These are phyloP conservation scores for Psilocybe cubensis DNA, from an alignment of 768 basidiomycete species.

Conservation along the genomic window DNA sequence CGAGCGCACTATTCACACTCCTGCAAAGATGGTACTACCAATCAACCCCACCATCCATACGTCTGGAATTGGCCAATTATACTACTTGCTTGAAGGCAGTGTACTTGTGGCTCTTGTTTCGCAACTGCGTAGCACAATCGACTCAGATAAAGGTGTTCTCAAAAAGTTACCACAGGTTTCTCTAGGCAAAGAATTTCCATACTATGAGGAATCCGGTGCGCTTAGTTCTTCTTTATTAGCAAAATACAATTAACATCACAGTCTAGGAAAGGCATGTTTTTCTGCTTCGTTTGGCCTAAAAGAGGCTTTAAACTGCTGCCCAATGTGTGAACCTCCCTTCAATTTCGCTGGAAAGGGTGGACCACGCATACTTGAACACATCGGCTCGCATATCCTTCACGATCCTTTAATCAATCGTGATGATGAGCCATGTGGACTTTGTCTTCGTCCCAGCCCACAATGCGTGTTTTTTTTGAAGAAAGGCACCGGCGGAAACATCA, in stretches of 20 bases:
- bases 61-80: constrained; percentile 5
- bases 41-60: constrained; percentile 24
- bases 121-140: constrained; percentile 15
- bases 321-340: constrained; percentile 7
- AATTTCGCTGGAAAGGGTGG: constrained; percentile 6
- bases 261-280: constrained; percentile 25
- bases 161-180: constrained; percentile 18
- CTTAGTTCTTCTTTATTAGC: background rate
- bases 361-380: constrained; percentile 26
- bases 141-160: background rate
- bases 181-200: constrained; percentile 18
- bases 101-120: constrained; percentile 22
- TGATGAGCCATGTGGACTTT: constrained; percentile 28
- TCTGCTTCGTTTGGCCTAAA: background rate
- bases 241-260: background rate
- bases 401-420: constrained; percentile 15
- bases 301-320: constrained; percentile 14
- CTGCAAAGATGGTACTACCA: constrained; percentile 18
- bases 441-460: constrained; percentile 20
- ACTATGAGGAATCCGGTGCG: constrained; percentile 18
- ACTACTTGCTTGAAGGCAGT: constrained; percentile 26
- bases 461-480: constrained; percentile 24
- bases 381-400: constrained; percentile 26
- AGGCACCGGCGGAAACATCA: constrained; percentile 14
- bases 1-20: constrained; percentile 16